These are phyloP conservation scores for Beauveria medogensis DNA, from an alignment of 2,329 filamentous ascomycete species.

Conservation along the genomic window DNA sequence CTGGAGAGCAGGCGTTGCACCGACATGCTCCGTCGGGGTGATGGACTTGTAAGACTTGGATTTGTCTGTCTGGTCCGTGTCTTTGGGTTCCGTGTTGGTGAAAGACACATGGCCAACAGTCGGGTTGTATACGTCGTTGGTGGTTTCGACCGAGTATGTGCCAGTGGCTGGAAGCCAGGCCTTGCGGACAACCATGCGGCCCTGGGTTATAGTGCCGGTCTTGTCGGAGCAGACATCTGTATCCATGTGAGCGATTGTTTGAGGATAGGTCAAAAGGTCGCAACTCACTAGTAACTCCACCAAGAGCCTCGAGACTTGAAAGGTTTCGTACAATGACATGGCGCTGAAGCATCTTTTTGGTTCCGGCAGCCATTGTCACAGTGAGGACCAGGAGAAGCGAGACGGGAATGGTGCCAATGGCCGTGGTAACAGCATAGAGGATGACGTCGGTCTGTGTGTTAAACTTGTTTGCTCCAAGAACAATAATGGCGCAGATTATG, in stretches of 20 bases:
- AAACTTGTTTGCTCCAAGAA: conserved; percentile 30
- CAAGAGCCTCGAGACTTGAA: conserved; percentile 39
- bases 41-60: conserved; percentile 13
- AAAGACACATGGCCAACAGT: conserved; percentile 18
- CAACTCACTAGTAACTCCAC: conserved; percentile 38
- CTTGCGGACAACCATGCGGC: conserved; percentile 22
- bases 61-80: conserved; percentile 10
- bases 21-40: conserved; percentile 31
- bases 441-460: conserved; percentile 26
- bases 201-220: conserved; percentile 28
- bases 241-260: neutral
- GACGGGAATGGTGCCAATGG: conserved; percentile 37
- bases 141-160: conserved; percentile 25
- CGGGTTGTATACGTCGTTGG: conserved; percentile 23
- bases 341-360: conserved; percentile 37
- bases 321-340: conserved; percentile 42
- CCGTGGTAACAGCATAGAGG: conserved; percentile 31
- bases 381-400: conserved; percentile 41
- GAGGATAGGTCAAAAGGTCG: neutral
- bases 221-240: conserved; percentile 25
- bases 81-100: conserved; percentile 13
- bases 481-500: conserved; percentile 30
- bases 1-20: conserved; percentile 29
- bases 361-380: conserved; percentile 44
- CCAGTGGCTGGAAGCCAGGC: conserved; percentile 24